Conservation (phyloP, 257 asterid genomes). For the Fraxinus anomala region DNA sequence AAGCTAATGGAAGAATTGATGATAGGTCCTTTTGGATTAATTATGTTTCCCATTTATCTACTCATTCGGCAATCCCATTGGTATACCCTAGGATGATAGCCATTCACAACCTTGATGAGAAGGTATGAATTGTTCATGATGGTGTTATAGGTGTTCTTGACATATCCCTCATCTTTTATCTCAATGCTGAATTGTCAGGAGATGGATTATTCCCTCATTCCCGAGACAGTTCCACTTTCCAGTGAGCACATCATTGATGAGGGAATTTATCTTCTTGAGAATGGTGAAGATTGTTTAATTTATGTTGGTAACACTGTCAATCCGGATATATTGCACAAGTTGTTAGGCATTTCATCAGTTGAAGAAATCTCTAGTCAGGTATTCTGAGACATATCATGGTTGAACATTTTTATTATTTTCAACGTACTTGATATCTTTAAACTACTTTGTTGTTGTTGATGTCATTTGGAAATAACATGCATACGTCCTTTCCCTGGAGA, state of each 20-base stretch:
- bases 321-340: conserved; percentile 53
- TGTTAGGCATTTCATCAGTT: conserved; percentile 76
- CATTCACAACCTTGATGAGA: conserved; percentile 77
- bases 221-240: conserved; percentile 73
- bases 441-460: background rate
- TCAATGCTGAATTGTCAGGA: conserved; percentile 56
- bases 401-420: too few species aligned
- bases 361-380: conserved; percentile 87
- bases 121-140: conserved; percentile 46
- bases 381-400: background rate
- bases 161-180: conserved; percentile 23
- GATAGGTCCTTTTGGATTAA: conserved; percentile 92
- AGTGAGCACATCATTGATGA: conserved; percentile 70
- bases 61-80: conserved; percentile 79
- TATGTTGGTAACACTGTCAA: conserved; percentile 71
- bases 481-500: background rate
- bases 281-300: conserved; percentile 87
- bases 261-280: conserved; percentile 93
- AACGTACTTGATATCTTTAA: too few species aligned
- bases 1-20: conserved; percentile 82
- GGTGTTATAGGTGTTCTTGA: conserved; percentile 11
- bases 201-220: conserved; percentile 57
- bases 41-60: conserved; percentile 75
- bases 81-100: conserved; percentile 93
- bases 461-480: conserved; percentile 7